These are phyloP conservation scores for Kluyveromyces wickerhamii DNA, from an alignment of 805 yeast species.

Conservation along the genomic window DNA sequence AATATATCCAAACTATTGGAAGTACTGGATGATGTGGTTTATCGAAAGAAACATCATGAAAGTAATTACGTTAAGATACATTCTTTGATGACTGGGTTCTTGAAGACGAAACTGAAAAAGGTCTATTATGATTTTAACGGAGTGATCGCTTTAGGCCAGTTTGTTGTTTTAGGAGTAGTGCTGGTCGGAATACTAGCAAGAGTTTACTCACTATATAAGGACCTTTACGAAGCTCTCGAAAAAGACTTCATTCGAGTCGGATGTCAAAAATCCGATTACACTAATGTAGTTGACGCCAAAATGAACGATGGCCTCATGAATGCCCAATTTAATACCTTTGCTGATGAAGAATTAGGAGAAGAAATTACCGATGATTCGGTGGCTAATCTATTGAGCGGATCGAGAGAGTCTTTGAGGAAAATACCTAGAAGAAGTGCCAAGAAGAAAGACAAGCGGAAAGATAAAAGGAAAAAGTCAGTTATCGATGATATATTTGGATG, in stretches of 20 bases:
- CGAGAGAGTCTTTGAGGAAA: too few relatives aligned
- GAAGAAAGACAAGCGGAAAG: constrained; percentile 27
- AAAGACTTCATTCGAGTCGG: constrained; percentile 18
- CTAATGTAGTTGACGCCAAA: too few relatives aligned
- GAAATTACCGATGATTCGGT: constrained; percentile 11
- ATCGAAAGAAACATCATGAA: constrained; percentile 25
- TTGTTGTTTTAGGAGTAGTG: constrained; percentile 63
- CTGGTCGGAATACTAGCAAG: constrained; percentile 50
- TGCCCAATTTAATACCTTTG: too few relatives aligned
- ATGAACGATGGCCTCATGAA: too few relatives aligned
- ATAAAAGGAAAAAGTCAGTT: constrained; percentile 43
- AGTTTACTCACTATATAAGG: constrained; percentile 26
- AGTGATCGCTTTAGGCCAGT: constrained; percentile 68
- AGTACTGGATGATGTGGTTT: constrained; percentile 6
- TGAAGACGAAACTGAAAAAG: constrained; percentile 33
- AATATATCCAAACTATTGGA: constrained; percentile 19
- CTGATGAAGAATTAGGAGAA: constrained; percentile 31
- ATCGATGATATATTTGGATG: constrained; percentile 74
- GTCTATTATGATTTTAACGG: constrained; percentile 58
- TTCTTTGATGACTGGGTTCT: constrained; percentile 23
- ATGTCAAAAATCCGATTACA: constrained; percentile 9
- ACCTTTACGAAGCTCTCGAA: constrained; percentile 13
- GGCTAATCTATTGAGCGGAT: too few relatives aligned
- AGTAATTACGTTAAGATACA: constrained; percentile 10
- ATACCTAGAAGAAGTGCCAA: too few relatives aligned